Percentiles rank a stretch among this genome's conserved stretches.
Evolutionary conservation across 306 rosid species (phyloP).

Genomic region (Fagus crenata): DNA sequence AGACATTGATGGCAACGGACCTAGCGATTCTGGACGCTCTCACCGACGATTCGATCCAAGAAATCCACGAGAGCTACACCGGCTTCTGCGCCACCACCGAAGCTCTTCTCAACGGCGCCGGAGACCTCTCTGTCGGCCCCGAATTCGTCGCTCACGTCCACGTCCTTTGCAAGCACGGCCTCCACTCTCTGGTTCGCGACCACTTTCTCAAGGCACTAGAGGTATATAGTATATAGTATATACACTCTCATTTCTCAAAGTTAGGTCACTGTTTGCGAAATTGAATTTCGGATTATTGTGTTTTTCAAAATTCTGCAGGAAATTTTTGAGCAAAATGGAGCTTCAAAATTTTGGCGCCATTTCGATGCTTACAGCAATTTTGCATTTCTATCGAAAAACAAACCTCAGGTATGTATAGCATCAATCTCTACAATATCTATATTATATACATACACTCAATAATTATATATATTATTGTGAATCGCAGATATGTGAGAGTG

Average conservation of each 20-base stretch:
- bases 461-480: not conserved
- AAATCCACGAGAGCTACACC: conserved; percentile 49
- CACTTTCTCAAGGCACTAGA: conserved; percentile 71
- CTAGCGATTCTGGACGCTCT: conserved; percentile 51
- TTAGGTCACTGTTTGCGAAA: not conserved
- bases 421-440: conserved; percentile 3
- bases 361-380: conserved; percentile 54
- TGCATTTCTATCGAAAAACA: conserved; percentile 34
- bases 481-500: conserved; percentile 55
- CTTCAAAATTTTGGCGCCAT: conserved; percentile 75
- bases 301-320: conserved; percentile 37
- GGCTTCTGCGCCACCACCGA: conserved; percentile 60
- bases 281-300: too few species aligned
- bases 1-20: conserved; percentile 27
- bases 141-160: conserved; percentile 61
- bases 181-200: conserved; percentile 66
- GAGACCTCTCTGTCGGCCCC: conserved; percentile 57
- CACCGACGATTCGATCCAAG: conserved; percentile 36
- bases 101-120: conserved; percentile 53
- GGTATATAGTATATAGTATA: conserved; percentile 33
- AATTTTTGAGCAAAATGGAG: conserved; percentile 72
- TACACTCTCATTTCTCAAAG: not conserved
- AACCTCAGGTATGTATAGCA: conserved; percentile 42
- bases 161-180: conserved; percentile 58
- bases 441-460: not conserved